A percentile compares a stretch with the other conserved stretches of the same genome.
Evolutionary conservation across 768 basidiomycete species (phyloP).

Genomic region (Phlegmacium glaucopus): DNA sequence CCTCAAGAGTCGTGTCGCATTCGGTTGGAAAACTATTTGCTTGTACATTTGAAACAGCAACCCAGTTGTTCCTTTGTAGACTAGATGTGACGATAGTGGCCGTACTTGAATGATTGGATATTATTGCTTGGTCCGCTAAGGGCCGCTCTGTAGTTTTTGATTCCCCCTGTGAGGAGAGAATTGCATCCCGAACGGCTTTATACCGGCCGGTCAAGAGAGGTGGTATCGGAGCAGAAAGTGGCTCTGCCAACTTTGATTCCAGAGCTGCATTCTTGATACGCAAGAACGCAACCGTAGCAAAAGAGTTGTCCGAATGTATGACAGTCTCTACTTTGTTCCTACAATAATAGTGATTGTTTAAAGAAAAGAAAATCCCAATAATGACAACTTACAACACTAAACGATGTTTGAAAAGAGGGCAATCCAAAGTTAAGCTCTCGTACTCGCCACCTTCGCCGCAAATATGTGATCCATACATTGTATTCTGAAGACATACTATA

Average conservation of each 20-base stretch:
- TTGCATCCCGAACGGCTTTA: constrained; percentile 20
- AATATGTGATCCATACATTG: constrained; percentile 82
- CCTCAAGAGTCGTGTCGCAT: constrained; percentile 48
- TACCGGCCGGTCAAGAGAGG: constrained; percentile 49
- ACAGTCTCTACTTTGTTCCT: constrained; percentile 69
- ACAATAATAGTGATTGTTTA: constrained; percentile 3
- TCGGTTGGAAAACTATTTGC: constrained; percentile 6
- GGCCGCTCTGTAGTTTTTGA: not conserved
- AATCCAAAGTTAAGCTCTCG: constrained; percentile 89
- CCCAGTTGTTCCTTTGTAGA: constrained; percentile 55
- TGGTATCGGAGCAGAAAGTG: constrained; percentile 35
- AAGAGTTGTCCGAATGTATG: constrained; percentile 75
- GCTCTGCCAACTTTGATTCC: constrained; percentile 41
- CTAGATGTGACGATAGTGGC: constrained; percentile 7
- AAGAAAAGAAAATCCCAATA: not conserved
- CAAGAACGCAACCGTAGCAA: constrained; percentile 90
- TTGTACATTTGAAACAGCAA: constrained; percentile 61
- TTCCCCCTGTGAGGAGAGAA: constrained; percentile 6
- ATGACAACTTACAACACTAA: constrained; percentile 59
- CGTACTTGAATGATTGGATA: constrained; percentile 4
- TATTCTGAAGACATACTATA: constrained; percentile 46
- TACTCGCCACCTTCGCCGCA: constrained; percentile 99
- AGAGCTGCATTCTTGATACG: constrained; percentile 71
- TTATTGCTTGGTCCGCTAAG: not conserved
- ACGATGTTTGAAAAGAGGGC: constrained; percentile 78